Evolutionary conservation across 345 rosid genomes (phyloP).

Genomic region (Salix viminalis): DNA sequence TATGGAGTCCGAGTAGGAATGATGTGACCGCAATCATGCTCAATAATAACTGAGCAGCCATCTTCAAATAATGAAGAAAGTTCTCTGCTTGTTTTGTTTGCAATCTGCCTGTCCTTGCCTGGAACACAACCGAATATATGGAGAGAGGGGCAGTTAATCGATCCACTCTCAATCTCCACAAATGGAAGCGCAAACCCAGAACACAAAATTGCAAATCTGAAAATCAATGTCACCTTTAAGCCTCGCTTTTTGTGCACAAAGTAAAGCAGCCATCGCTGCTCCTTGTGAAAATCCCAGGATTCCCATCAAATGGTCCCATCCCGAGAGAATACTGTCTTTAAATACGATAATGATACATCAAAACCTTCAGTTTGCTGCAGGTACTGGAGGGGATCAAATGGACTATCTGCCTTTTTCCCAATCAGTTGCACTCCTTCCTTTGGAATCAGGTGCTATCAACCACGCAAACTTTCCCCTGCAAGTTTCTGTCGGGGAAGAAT

Average conservation of each 20-base stretch:
- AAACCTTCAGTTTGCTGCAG: conserved; percentile 78
- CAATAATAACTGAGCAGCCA: conserved; percentile 52
- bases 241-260: conserved; percentile 39
- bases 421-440: conserved; percentile 31
- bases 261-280: conserved; percentile 83
- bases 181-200: conserved; percentile 56
- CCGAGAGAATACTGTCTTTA: conserved; percentile 41
- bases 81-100: conserved; percentile 55
- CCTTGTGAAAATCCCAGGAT: conserved; percentile 92
- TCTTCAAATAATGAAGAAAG: conserved; percentile 54
- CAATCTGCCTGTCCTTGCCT: conserved; percentile 77
- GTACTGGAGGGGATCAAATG: conserved; percentile 76
- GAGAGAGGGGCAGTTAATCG: conserved; percentile 73
- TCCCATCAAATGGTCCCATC: conserved; percentile 97
- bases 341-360: conserved; percentile 47
- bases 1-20: conserved; percentile 74
- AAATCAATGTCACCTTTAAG: conserved; percentile 53
- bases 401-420: conserved; percentile 53
- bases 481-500: conserved; percentile 39
- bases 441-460: conserved; percentile 59
- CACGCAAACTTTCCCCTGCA: conserved; percentile 85
- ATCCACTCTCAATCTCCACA: conserved; percentile 26
- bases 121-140: conserved; percentile 69
- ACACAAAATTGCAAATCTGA: conserved; percentile 77
- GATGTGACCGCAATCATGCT: conserved; percentile 85